Evolutionary conservation across 495 filamentous ascomycete species (phyloP).

Genomic region (Penicillium silybi): DNA sequence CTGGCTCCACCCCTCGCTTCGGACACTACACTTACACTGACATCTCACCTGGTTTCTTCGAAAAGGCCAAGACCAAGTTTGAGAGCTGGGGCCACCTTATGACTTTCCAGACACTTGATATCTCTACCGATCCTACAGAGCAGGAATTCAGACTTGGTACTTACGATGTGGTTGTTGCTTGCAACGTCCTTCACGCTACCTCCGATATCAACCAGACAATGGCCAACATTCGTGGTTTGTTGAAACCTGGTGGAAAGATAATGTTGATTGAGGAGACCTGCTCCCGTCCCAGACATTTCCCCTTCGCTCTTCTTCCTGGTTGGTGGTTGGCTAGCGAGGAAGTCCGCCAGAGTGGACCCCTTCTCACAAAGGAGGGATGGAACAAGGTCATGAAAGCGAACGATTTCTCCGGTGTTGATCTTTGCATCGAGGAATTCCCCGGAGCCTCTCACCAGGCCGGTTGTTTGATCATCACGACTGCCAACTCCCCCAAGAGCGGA

Average conservation of each 20-base stretch:
- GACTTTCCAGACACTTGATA: constrained; percentile 45
- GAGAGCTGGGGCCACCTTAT: constrained; percentile 29
- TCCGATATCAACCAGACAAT: constrained; percentile 43
- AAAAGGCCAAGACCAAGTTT: constrained; percentile 23
- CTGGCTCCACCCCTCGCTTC: constrained; percentile 20
- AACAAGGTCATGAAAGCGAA: constrained; percentile 19
- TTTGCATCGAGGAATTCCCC: constrained; percentile 23
- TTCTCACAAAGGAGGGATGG: constrained; percentile 22
- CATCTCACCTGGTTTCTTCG: constrained; percentile 34
- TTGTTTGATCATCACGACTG: constrained; percentile 23
- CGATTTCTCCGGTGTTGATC: constrained; percentile 22
- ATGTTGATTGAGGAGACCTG: constrained; percentile 26
- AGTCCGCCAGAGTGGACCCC: constrained; percentile 17
- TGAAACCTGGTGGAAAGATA: constrained; percentile 32
- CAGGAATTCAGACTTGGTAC: constrained; percentile 45
- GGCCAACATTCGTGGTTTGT: constrained; percentile 32
- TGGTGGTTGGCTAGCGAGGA: constrained; percentile 29
- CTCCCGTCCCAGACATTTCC: constrained; percentile 19
- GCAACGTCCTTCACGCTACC: constrained; percentile 52
- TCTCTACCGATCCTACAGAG: constrained; percentile 36
- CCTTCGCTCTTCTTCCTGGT: constrained; percentile 25
- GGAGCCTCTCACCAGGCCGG: constrained; percentile 20
- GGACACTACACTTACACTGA: constrained; percentile 37
- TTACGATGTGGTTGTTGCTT: constrained; percentile 52
- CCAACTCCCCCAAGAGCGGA: constrained; percentile 5